A percentile compares a stretch with the other conserved stretches of the same genome.
Conservation (phyloP, 2,329 filamentous ascomycete species). For the Ploettnerulaceae sp. region DNA sequence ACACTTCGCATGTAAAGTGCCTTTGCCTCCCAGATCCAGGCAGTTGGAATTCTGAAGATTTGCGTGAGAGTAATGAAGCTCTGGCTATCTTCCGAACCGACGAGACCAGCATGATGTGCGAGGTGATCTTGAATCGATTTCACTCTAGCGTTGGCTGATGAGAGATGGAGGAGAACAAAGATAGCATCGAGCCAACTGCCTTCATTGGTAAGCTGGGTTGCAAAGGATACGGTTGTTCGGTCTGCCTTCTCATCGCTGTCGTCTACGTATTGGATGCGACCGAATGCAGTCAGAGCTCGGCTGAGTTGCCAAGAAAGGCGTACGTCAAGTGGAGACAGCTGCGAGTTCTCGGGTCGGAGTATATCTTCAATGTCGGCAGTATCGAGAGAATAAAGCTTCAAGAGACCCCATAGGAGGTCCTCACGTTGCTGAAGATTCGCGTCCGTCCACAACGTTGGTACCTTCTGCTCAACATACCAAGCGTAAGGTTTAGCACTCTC, state of each 20-base stretch:
- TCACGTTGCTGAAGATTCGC: conserved; percentile 54
- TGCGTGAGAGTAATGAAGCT: conserved; percentile 56
- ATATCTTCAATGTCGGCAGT: conserved; percentile 60
- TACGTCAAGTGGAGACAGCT: conserved; percentile 68
- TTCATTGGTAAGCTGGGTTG: conserved; percentile 56
- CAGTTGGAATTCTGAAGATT: conserved; percentile 64
- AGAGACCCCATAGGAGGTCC: conserved; percentile 80
- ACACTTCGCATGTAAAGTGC: conserved; percentile 75
- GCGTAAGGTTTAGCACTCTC: conserved; percentile 68
- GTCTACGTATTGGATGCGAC: conserved; percentile 48
- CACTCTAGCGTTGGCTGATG: conserved; percentile 55
- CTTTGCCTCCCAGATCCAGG: conserved; percentile 85
- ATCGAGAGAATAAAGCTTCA: conserved; percentile 74
- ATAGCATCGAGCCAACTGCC: conserved; percentile 65
- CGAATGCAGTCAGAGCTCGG: conserved; percentile 52
- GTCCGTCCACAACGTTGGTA: conserved; percentile 57
- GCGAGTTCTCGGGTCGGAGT: conserved; percentile 70
- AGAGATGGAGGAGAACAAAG: conserved; percentile 77
- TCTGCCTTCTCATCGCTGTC: conserved; percentile 57
- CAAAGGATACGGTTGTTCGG: conserved; percentile 60
- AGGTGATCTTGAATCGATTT: conserved; percentile 69
- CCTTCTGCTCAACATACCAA: conserved; percentile 60
- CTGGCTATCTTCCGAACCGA: conserved; percentile 53
- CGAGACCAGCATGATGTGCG: conserved; percentile 62
- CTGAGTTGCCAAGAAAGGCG: conserved; percentile 83